Base-by-base conservation (phyloP, 73 alveolate species). In the Blepharisma stoltei region DNA sequence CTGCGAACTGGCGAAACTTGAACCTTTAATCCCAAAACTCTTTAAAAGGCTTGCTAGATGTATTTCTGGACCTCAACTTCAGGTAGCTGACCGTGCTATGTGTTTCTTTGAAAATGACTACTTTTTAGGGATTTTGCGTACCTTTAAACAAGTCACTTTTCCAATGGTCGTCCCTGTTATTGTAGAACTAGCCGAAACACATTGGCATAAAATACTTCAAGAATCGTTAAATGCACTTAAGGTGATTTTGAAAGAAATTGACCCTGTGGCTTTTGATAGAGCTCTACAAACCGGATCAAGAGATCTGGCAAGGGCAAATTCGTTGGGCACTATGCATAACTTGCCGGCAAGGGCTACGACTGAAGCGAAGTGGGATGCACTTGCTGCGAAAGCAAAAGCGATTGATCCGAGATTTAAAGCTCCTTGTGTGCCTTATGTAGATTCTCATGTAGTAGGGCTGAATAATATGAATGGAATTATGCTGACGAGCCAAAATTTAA, bases 51-150 rank as follows among this genome's bases (percentile, higher is more conserved):
- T 93, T 20, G 90, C 90, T 0, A 83, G 89, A 50, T 93, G 98
- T 69, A 91, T 93, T 38, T 89, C 96, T 21, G 97, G 96, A 38
- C 88, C 92, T 54, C 98, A 90, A 82, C 77, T 93, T 48, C 89
- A 93, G 70, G 98, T 91, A 53, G 95, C 98, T 47, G 97, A 93
- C 81, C 76, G 97, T 52, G 96, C 98, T 21, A 93, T 93, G 98
- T 88, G 96, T 79, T 88, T 93, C 89, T 93, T 90, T 70, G 97
- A 92, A 80, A 88, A 88, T 53, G 98, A 92, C 85, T 85, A 83
- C 83, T 92, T 92, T 83, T 78, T 92, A 55, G 81, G 88, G 8
- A 90, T 92, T 53, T 78, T 92, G 48, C 87, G 90, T 55, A 87
- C 90, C 55, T 92, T 86, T 79, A 92, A 92, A 80, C 87, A 86